phyloP scores from a whole-genome alignment of 2,329 filamentous ascomycete species.

The Talaromyces sp. region DNA sequence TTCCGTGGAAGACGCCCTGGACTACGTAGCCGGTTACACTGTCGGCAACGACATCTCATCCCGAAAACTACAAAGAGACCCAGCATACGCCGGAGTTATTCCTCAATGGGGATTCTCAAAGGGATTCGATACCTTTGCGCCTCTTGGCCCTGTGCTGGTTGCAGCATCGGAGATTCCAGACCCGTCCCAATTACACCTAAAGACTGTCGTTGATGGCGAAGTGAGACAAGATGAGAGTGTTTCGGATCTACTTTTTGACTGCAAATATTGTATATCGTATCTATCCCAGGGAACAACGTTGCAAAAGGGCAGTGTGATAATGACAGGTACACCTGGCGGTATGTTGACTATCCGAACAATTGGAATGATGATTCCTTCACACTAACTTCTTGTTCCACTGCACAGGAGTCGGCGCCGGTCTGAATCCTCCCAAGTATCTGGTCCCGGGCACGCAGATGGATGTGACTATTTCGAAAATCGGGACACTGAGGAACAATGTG shows the following conservation, averaged over 20 bases:
- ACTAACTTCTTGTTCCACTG: background rate
- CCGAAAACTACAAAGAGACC: constrained; percentile 63
- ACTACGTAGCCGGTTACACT: constrained; percentile 65
- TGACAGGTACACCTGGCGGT: constrained; percentile 29
- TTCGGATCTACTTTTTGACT: constrained; percentile 49
- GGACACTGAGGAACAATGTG: constrained; percentile 39
- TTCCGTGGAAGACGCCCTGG: constrained; percentile 47
- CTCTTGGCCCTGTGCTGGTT: constrained; percentile 51
- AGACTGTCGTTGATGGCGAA: constrained; percentile 17
- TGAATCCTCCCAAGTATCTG: constrained; percentile 40
- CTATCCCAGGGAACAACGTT: constrained; percentile 29
- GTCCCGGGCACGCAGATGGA: constrained; percentile 37
- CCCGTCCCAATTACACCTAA: constrained; percentile 9
- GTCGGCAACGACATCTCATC: constrained; percentile 67
- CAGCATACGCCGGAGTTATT: constrained; percentile 47
- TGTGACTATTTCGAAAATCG: constrained; percentile 37
- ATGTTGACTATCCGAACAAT: background rate
- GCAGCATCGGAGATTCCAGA: background rate
- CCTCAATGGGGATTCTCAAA: constrained; percentile 63
- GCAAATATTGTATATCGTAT: constrained; percentile 33
- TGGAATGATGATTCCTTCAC: background rate
- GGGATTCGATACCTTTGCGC: constrained; percentile 66
- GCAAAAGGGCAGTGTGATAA: constrained; percentile 28
- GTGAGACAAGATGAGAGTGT: constrained; percentile 16
- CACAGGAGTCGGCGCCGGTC: constrained; percentile 38